phyloP scores from a whole-genome alignment of 2,329 filamentous ascomycete genomes.

The Hypoxylon sp. region DNA sequence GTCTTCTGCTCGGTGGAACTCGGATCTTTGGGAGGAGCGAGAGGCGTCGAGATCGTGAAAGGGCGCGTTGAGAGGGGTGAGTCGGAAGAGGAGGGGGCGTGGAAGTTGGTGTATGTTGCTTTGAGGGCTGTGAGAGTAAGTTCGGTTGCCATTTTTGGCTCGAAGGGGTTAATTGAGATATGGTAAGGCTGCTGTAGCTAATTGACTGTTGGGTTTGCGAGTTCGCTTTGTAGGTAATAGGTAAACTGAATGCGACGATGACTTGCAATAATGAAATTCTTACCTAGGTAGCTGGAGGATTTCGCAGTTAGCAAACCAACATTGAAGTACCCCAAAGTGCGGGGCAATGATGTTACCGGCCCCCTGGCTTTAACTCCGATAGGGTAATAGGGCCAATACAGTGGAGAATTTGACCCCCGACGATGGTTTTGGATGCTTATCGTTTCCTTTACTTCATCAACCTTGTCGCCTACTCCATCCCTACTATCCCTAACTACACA shows the following conservation, averaged over 20 bases:
- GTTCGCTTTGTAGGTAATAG: too few relatives aligned
- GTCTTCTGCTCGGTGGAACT: constrained; percentile 57
- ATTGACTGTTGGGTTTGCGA: too few relatives aligned
- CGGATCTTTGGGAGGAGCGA: constrained; percentile 49
- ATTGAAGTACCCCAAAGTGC: too few relatives aligned
- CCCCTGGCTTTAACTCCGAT: too few relatives aligned
- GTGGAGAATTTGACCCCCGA: too few relatives aligned
- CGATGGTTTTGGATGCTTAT: not conserved
- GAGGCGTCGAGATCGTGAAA: constrained; percentile 56
- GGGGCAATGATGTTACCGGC: not conserved
- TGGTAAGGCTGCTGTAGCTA: not conserved
- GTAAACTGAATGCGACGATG: too few relatives aligned
- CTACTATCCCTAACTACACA: not conserved
- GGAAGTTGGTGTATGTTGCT: constrained; percentile 61
- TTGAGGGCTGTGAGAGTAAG: constrained; percentile 51
- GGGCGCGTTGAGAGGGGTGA: constrained; percentile 61
- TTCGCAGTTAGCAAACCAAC: not conserved
- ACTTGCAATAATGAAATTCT: not conserved
- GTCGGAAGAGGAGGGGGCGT: not conserved
- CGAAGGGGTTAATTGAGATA: not conserved
- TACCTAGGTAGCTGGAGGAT: too few relatives aligned
- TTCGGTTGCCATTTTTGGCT: constrained; percentile 17
- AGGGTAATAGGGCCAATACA: too few relatives aligned
- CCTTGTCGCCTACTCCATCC: not conserved
- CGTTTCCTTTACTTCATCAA: not conserved